These are phyloP conservation scores for Carallia pectinifolia DNA, from an alignment of 345 rosid genomes.

Conservation along the genomic window DNA sequence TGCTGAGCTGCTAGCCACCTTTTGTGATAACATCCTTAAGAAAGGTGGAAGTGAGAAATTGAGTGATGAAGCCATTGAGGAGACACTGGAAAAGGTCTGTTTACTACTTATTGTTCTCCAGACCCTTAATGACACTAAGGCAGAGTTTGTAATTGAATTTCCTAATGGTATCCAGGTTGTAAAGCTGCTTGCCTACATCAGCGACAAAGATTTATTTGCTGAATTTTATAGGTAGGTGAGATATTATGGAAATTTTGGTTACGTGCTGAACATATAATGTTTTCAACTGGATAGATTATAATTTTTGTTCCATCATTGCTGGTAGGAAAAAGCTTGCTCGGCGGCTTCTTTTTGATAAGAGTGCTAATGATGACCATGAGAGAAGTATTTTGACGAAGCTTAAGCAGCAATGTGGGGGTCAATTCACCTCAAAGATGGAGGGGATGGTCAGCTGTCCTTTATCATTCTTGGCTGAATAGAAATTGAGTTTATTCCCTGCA, in stretches of 20 bases:
- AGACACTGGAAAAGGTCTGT: slow-evolving; percentile 38
- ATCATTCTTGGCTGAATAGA: background rate
- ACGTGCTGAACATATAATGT: background rate
- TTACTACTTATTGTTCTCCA: background rate
- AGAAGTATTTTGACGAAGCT: slow-evolving; percentile 36
- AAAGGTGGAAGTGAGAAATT: slow-evolving; percentile 38
- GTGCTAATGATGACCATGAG: slow-evolving; percentile 39
- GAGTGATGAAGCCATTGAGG: slow-evolving; percentile 46
- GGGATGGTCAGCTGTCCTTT: slow-evolving; percentile 27
- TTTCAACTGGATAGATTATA: background rate
- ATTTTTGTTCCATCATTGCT: slow-evolving; percentile 1
- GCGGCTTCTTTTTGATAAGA: slow-evolving; percentile 40
- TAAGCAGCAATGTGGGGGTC: slow-evolving; percentile 58
- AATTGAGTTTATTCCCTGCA: background rate
- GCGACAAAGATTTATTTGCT: slow-evolving; percentile 38
- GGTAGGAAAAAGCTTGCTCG: slow-evolving; percentile 54
- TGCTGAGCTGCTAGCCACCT: slow-evolving; percentile 41
- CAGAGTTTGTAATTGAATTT: slow-evolving; percentile 1
- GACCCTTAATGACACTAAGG: background rate
- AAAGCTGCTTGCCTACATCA: slow-evolving; percentile 35
- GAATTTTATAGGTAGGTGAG: slow-evolving; percentile 34
- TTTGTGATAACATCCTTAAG: slow-evolving; percentile 42
- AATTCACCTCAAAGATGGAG: slow-evolving; percentile 57
- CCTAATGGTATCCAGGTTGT: slow-evolving; percentile 21
- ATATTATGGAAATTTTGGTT: background rate